These are phyloP conservation scores for Middelhovenomyces tepae DNA, from an alignment of 805 yeast species.

Conservation along the genomic window DNA sequence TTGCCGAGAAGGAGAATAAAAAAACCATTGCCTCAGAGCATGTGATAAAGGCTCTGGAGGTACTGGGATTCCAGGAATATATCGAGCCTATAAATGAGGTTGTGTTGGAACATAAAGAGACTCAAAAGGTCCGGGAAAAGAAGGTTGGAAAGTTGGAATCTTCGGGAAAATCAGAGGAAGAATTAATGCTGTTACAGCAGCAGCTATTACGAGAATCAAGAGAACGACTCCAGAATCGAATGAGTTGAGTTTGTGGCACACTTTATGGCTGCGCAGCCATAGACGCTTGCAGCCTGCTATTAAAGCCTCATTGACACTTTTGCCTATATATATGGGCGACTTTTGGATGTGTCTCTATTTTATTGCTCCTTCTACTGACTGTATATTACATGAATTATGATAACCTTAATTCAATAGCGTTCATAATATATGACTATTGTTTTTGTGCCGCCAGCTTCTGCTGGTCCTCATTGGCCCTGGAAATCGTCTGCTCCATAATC, in stretches of 20 bases:
- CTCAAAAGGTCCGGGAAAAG: slow-evolving; percentile 75
- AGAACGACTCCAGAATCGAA: no score
- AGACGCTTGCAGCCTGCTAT: no score
- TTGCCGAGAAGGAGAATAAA: slow-evolving; percentile 92
- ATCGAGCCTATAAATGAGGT: slow-evolving; percentile 73
- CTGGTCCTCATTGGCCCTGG: slow-evolving; percentile 18
- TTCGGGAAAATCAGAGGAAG: slow-evolving; percentile 88
- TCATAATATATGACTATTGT: background rate
- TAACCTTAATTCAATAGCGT: background rate
- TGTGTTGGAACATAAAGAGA: slow-evolving; percentile 78
- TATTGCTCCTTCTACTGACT: no score
- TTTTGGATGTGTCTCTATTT: no score
- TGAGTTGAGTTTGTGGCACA: no score
- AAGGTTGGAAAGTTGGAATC: slow-evolving; percentile 89
- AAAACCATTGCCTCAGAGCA: slow-evolving; percentile 97
- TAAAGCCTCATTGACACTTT: no score
- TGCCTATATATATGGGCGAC: no score
- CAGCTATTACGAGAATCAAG: slow-evolving; percentile 68
- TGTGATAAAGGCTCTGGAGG: slow-evolving; percentile 80
- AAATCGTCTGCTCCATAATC: slow-evolving; percentile 26
- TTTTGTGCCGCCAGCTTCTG: no score
- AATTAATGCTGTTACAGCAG: slow-evolving; percentile 83
- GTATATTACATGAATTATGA: no score
- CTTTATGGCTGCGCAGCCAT: no score
- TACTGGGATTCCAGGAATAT: slow-evolving; percentile 79